A percentile compares a stretch with the other conserved stretches of the same genome.
Evolutionary conservation across 192 early-diverging fungal genomes (phyloP).

Genomic region (Coemansia sp.): DNA sequence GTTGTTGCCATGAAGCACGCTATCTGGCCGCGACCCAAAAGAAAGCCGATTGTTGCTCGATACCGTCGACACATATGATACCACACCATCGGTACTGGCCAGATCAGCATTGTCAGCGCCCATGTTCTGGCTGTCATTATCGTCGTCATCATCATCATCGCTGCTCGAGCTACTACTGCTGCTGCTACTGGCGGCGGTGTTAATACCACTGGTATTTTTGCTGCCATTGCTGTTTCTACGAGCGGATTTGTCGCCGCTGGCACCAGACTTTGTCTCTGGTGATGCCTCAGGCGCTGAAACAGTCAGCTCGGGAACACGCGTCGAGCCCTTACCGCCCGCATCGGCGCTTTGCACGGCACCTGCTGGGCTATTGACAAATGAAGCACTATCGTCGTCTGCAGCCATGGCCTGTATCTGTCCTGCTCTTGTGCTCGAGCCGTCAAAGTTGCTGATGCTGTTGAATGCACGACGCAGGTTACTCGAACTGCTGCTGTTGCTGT

Average conservation of each 20-base stretch:
- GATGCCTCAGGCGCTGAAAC: neutral
- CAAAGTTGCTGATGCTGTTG: neutral
- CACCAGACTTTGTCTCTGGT: neutral
- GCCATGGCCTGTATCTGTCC: neutral
- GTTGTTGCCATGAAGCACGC: neutral
- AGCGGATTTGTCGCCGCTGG: no score
- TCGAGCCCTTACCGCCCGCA: neutral
- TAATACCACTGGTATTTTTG: neutral
- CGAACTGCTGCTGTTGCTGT: conserved; percentile 24
- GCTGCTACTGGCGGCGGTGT: neutral
- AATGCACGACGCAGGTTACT: conserved; percentile 15
- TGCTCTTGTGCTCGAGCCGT: neutral
- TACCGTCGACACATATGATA: neutral
- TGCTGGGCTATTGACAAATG: conserved; percentile 5
- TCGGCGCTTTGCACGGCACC: no score
- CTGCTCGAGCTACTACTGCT: conserved; percentile 4
- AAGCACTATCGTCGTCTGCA: neutral
- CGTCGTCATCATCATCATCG: no score
- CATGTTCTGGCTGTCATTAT: no score
- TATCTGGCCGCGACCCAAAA: neutral
- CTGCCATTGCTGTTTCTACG: no score
- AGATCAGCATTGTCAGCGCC: no score
- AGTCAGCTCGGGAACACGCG: neutral
- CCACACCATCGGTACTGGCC: neutral
- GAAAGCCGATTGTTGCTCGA: neutral